A percentile compares a stretch with the other conserved stretches of the same genome.
phyloP scores from a whole-genome alignment of 2,329 filamentous ascomycete genomes.

The Ophiostoma perfectum region DNA sequence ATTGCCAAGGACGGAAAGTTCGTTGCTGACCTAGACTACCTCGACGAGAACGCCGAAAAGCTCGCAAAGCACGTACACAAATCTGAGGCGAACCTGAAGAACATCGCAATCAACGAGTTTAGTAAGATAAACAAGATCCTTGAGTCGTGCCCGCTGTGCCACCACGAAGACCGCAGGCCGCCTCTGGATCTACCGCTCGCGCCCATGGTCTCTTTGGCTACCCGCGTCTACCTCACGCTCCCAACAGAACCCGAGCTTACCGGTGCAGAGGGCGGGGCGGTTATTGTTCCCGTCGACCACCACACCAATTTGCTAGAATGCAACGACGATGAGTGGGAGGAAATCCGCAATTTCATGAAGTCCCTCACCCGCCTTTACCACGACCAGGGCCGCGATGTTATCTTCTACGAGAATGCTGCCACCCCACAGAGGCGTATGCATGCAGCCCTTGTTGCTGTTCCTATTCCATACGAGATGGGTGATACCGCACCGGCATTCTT shows the following conservation, averaged over 20 bases:
- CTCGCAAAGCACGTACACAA: slow-evolving; percentile 83
- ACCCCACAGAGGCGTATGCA: slow-evolving; percentile 71
- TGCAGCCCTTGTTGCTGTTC: slow-evolving; percentile 78
- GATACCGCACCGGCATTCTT: slow-evolving; percentile 93
- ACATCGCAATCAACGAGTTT: slow-evolving; percentile 79
- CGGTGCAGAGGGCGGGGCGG: slow-evolving; percentile 63
- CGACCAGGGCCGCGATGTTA: slow-evolving; percentile 80
- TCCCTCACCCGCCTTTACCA: slow-evolving; percentile 89
- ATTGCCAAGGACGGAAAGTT: slow-evolving; percentile 93
- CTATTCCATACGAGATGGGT: slow-evolving; percentile 84
- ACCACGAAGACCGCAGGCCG: slow-evolving; percentile 72
- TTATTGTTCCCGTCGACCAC: slow-evolving; percentile 85
- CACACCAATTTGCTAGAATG: slow-evolving; percentile 89
- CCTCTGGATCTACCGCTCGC: slow-evolving; percentile 67
- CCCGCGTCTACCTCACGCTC: slow-evolving; percentile 79
- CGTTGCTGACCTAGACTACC: slow-evolving; percentile 87
- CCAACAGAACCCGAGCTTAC: slow-evolving; percentile 84
- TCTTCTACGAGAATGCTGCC: slow-evolving; percentile 98
- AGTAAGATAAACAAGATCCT: slow-evolving; percentile 83
- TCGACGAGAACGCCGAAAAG: slow-evolving; percentile 92
- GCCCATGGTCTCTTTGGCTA: slow-evolving; percentile 79
- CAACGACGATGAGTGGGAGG: slow-evolving; percentile 98
- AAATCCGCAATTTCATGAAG: slow-evolving; percentile 99
- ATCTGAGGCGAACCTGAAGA: slow-evolving; percentile 81
- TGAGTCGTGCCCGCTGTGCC: slow-evolving; percentile 82